Conservation (phyloP, 2,329 filamentous ascomycete species). For the Phymatotrichopsis omnivora region DNA sequence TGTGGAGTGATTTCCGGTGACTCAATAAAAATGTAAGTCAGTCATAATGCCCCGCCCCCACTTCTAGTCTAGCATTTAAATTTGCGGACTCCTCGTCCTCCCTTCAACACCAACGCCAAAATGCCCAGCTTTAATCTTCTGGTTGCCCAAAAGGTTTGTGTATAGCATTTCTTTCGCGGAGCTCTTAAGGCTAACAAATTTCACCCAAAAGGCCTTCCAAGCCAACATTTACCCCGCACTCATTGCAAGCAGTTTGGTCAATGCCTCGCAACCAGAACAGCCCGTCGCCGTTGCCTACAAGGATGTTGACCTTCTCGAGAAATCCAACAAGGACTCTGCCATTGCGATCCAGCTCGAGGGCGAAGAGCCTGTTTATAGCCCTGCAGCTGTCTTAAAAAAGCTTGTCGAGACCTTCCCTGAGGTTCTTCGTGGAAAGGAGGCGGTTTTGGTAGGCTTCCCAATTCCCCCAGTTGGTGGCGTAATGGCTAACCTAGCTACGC, state of each 20-base stretch:
- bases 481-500: too few species aligned
- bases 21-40: too few species aligned
- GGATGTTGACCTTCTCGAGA: constrained; percentile 29
- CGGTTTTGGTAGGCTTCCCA: constrained; percentile 23
- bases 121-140: constrained; percentile 20
- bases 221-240: constrained; percentile 29
- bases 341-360: constrained; percentile 30
- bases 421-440: constrained; percentile 24
- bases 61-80: too few species aligned
- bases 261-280: constrained; percentile 19
- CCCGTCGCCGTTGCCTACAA: constrained; percentile 28
- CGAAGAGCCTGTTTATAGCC: constrained; percentile 29
- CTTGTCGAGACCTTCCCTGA: constrained; percentile 26
- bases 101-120: not conserved
- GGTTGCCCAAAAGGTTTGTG: constrained; percentile 24
- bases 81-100: not conserved
- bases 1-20: too few species aligned
- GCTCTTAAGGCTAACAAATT: not conserved
- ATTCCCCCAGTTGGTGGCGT: too few species aligned
- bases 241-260: constrained; percentile 29
- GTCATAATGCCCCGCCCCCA: too few species aligned
- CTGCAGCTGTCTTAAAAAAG: constrained; percentile 28
- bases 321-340: constrained; percentile 25
- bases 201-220: constrained; percentile 17
- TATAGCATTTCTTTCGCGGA: not conserved